A percentile compares a stretch with the other conserved stretches of the same genome.
Conservation (phyloP, 352 stramenopile species). For the Phytophthora boehmeriae region DNA sequence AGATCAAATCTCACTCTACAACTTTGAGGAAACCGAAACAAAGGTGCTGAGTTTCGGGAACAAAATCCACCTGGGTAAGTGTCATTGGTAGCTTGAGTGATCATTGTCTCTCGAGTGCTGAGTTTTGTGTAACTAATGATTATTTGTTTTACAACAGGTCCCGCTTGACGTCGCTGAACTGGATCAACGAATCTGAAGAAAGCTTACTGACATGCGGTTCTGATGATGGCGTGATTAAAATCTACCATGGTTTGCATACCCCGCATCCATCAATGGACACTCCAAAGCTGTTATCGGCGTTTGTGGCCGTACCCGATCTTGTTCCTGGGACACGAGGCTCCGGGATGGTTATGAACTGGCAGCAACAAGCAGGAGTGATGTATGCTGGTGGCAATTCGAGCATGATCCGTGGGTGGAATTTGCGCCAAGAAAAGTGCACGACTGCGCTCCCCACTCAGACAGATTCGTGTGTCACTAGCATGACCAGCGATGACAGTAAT, state of each 20-base stretch:
- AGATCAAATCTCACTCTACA: conserved; percentile 95
- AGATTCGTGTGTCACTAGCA: conserved; percentile 91
- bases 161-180: conserved; percentile 94
- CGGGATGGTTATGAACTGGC: conserved; percentile 96
- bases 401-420: conserved; percentile 94
- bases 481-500: conserved; percentile 80
- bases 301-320: conserved; percentile 94
- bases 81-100: conserved; percentile 1
- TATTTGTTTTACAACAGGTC: conserved; percentile 45
- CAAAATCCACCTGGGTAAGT: conserved; percentile 82
- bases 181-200: conserved; percentile 96
- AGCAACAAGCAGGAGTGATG: conserved; percentile 90
- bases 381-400: conserved; percentile 94
- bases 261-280: conserved; percentile 43
- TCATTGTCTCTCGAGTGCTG: neutral
- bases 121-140: neutral
- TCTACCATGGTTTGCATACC: conserved; percentile 92
- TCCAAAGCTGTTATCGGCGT: conserved; percentile 91
- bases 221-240: conserved; percentile 96
- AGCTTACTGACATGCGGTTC: conserved; percentile 95
- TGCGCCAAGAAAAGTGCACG: conserved; percentile 91
- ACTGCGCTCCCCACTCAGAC: conserved; percentile 85
- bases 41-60: conserved; percentile 87
- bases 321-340: conserved; percentile 89
- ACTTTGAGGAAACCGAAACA: conserved; percentile 91